Evolutionary conservation across 768 basidiomycete genomes (phyloP).

Genomic region (Tulasnella sp.): DNA sequence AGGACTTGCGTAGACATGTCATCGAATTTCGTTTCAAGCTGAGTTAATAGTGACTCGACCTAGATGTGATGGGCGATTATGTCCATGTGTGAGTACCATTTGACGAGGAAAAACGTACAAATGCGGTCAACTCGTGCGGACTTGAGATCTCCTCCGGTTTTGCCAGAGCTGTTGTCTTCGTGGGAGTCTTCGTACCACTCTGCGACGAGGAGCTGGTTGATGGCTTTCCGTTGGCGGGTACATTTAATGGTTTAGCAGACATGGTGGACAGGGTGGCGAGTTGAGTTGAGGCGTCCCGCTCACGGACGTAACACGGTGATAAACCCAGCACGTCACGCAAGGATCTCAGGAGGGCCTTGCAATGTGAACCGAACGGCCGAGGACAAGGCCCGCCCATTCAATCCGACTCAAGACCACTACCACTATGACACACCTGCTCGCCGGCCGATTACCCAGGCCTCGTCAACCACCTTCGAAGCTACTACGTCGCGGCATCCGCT

Average conservation of each 20-base stretch:
- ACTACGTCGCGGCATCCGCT: too few relatives aligned
- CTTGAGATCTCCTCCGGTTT: conserved; percentile 63
- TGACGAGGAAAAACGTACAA: conserved; percentile 44
- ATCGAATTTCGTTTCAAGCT: conserved; percentile 83
- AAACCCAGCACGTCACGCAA: too few relatives aligned
- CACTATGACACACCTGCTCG: not conserved
- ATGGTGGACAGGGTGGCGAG: not conserved
- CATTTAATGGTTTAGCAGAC: conserved; percentile 15
- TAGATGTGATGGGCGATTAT: conserved; percentile 25
- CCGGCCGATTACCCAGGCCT: too few relatives aligned
- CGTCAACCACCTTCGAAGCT: too few relatives aligned
- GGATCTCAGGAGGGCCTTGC: conserved; percentile 1
- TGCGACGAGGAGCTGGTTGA: not conserved
- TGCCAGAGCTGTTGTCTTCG: conserved; percentile 1
- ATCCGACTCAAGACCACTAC: not conserved
- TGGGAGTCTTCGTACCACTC: not conserved
- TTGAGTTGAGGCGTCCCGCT: not conserved
- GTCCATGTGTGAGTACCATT: conserved; percentile 5
- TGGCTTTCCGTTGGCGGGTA: conserved; percentile 6
- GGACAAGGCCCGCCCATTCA: not conserved
- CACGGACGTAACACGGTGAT: not conserved
- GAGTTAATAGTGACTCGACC: conserved; percentile 81
- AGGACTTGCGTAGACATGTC: conserved; percentile 87
- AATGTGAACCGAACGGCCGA: not conserved
- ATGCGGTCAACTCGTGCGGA: conserved; percentile 88